These are phyloP conservation scores for Poa annua DNA, from an alignment of 176 grass and related monocot genomes.

Conservation along the genomic window DNA sequence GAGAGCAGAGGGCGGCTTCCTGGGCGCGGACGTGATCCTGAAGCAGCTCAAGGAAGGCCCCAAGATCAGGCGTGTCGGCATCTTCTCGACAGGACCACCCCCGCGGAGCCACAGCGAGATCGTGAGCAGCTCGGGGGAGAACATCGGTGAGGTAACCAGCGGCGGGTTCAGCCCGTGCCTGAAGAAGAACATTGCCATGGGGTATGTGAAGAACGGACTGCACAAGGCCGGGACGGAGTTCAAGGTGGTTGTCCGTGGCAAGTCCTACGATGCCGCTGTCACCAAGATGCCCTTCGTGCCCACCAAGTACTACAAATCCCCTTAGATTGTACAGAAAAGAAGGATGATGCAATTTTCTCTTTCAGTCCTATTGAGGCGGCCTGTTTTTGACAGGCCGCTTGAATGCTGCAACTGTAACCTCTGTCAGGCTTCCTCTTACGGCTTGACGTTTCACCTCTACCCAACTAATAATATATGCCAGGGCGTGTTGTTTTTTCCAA, in stretches of 20 bases:
- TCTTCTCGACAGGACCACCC: conserved; percentile 84
- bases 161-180: conserved; percentile 96
- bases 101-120: conserved; percentile 88
- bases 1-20: conserved; percentile 80
- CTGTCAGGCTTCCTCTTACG: conserved; percentile 30
- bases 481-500: conserved; percentile 2
- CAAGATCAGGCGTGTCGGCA: conserved; percentile 77
- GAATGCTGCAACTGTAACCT: conserved; percentile 43
- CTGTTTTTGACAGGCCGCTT: conserved; percentile 30
- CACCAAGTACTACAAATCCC: conserved; percentile 89
- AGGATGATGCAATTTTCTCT: conserved; percentile 30
- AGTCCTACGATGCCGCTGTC: conserved; percentile 69
- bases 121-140: conserved; percentile 63
- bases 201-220: conserved; percentile 85
- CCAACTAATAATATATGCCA: conserved; percentile 39
- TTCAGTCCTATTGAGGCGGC: background rate
- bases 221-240: conserved; percentile 94
- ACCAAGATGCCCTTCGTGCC: conserved; percentile 99
- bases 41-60: conserved; percentile 95
- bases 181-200: conserved; percentile 99
- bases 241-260: conserved; percentile 83
- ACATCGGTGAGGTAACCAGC: conserved; percentile 93
- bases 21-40: conserved; percentile 88
- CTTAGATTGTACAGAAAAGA: conserved; percentile 50
- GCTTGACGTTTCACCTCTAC: conserved; percentile 25